Evolutionary conservation across 1,139 yeast species (phyloP), one percentile per base, ranked within the genome.

Genomic region (Yamadazyma epiphylla): DNA sequence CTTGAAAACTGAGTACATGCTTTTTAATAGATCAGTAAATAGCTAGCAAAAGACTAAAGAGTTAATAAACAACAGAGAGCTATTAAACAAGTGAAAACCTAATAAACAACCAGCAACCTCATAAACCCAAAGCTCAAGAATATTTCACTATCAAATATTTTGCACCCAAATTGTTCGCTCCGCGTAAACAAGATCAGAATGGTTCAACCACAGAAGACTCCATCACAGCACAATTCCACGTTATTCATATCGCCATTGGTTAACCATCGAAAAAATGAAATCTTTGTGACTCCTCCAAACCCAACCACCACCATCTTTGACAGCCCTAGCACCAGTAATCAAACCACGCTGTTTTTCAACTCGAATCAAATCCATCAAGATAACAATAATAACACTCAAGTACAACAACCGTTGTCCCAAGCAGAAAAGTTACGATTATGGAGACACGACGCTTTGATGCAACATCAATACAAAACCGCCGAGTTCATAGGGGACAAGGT

Each of bases 371-470:
- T 5, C 5, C 5, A 14, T 10, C 6, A 15, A 10, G 19, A 15
- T 6, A 14, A 14, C 5, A 22, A 31, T 7, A 29, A 30, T 9
- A 10, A 17, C 10, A 10, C 10, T 7, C 7, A 7, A 17, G 20
- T 25, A 11, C 19, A 30, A 27, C 37, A 45, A 36, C 81, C 82
- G 4, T 54, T 81, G 27, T 75, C 95, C 0, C 94, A 86, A 35
- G 94, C 94, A 0, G 97, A 89, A 42, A 78, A 83, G 46, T 69
- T 91, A 25, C 62, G 98, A 27, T 63, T 86, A 23, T 91, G 98
- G 98, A 66, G 98, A 31, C 95, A 88, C 41, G 96, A 88, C 52
- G 95, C 98, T 0, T 59, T 84, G 36, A 80, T 84, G 80, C 96
- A 89, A 48, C 97, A 89, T 52, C 95, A 89, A 41, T 85, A 85